Conservation (phyloP, 1,284 basidiomycete genomes). For the Cerioporus squamosus region DNA sequence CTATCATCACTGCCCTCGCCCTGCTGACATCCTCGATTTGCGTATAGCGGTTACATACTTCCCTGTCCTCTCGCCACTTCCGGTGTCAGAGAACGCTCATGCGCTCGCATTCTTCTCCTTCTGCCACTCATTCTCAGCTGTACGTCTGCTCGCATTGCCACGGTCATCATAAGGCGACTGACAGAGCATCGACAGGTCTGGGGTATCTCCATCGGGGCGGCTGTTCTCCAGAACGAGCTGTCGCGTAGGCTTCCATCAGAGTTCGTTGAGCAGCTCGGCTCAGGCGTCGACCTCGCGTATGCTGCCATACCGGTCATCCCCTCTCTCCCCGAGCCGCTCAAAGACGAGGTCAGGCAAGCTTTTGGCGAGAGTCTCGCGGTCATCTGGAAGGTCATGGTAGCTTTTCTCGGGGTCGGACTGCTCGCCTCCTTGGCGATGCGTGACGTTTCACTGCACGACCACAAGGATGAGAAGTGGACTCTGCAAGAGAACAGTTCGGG, state of each 20-base stretch:
- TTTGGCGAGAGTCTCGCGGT: constrained; percentile 33
- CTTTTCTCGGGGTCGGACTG: constrained; percentile 29
- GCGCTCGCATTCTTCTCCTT: constrained; percentile 44
- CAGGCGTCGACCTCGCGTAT: constrained; percentile 33
- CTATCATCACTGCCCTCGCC: no score
- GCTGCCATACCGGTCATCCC: constrained; percentile 35
- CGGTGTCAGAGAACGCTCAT: constrained; percentile 33
- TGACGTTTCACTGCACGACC: constrained; percentile 18
- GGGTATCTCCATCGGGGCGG: constrained; percentile 20
- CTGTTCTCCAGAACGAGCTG: constrained; percentile 25
- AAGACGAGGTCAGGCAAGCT: constrained; percentile 30
- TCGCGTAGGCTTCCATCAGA: constrained; percentile 5
- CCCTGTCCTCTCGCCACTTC: constrained; percentile 40
- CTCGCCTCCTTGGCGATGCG: constrained; percentile 7
- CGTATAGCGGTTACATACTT: constrained; percentile 28
- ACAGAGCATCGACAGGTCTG: constrained; percentile 10
- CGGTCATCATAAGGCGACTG: neutral
- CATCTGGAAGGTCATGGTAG: constrained; percentile 35
- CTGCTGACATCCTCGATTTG: no score
- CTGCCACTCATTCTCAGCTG: constrained; percentile 37
- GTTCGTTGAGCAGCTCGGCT: constrained; percentile 23
- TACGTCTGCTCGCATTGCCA: constrained; percentile 3
- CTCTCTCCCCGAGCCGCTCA: constrained; percentile 25
- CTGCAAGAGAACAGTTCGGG: neutral
- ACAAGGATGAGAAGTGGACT: constrained; percentile 9